Evolutionary conservation across 139 green algal genomes (phyloP), one percentile per base, ranked within the genome.

Genomic region (Picochlorum sp.): DNA sequence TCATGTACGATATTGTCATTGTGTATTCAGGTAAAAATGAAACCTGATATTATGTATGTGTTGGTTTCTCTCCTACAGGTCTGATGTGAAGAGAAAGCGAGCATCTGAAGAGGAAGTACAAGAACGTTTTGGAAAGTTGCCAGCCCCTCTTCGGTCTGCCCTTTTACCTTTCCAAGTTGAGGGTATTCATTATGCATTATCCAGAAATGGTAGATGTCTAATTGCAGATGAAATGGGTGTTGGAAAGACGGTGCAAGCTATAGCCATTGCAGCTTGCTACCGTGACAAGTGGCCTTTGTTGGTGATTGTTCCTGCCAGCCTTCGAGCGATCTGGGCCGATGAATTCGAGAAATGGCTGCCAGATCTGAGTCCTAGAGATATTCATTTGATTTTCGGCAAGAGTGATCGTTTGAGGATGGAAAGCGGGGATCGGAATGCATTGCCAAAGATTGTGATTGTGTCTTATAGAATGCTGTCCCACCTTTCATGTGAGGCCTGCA

Each of bases 141-240:
- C 87, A 1, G 26, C 37, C 2, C 66, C 71, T 44, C 72, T 95
- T 65, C 41, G 60, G 15, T 16, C 13, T 2, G 81, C 81, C 4
- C 63, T 84, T 61, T 65, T 85, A 61, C 78, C 74, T 23, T 83
- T 84, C 64, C 82, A 90, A 72, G 59, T 21, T 9, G 69, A 87
- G 32, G 90, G 88, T 6, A 87, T 97, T 62, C 66, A 50, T 21
- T 97, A 86, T 75, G 89, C 74, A 3, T 73, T 98, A 56, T 14
- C 47, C 24, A 74, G 82, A 18, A 20, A 61, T 2, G 92, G 92
- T 4, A 74, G 90, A 0, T 75, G 69, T 44, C 71, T 98, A 4
- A 84, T 98, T n/a, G 92, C 81, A 4, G 92, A 98, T 58, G 92
- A 97, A 75, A 95, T 95, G 87, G 90, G 90, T 0, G 84, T 96